Evolutionary conservation across 345 rosid species (phyloP), one percentile per base, ranked within the genome.

Genomic region (Camelina sativa): DNA sequence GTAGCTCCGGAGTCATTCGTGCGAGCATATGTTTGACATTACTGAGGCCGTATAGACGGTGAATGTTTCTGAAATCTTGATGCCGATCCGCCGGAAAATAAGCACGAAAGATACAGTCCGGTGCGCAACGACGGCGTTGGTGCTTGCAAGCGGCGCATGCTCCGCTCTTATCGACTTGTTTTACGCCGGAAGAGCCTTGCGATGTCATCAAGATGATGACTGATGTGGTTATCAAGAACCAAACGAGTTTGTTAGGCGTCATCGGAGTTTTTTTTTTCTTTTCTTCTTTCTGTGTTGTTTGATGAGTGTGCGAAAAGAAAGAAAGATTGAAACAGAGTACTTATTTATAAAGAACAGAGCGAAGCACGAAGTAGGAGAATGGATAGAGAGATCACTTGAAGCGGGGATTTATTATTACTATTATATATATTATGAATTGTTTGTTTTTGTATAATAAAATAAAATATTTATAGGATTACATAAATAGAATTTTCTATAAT

Each of bases 131-230:
- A n/a, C 8, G 23, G 12, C 15, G 3, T 34, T 16, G 43, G 1
- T 16, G 0, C 43, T 0, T 34, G 62, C 62, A 58, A 16, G 7
- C 41, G 62, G 40, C 12, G 22, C 41, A 32, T 4, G 2, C 3
- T 2, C 1, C 0, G 12, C 8, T 0, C 0, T 30, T 4, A 13
- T 2, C 1, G 38, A 11, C 41, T 2, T 32, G 4, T 8, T 11
- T 9, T 57, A 20, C 23, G 23, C 13, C 15, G 62, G 62, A 57
- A 16, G 7, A 32, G 41, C 13, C 41, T 34, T 57, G 43, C 23
- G 6, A 9, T n/a, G 43, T 57, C 62, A 57, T 57, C 62, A 57
- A 34, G 41, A 32, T 6, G 35, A 54, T 25, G 30, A 23, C 25
- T 28, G 19, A 56, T 56, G 38, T 15, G 43, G 34, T 4, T 1